Conservation (phyloP, 768 basidiomycete genomes). For the Lactifluus hygrophoroides region DNA sequence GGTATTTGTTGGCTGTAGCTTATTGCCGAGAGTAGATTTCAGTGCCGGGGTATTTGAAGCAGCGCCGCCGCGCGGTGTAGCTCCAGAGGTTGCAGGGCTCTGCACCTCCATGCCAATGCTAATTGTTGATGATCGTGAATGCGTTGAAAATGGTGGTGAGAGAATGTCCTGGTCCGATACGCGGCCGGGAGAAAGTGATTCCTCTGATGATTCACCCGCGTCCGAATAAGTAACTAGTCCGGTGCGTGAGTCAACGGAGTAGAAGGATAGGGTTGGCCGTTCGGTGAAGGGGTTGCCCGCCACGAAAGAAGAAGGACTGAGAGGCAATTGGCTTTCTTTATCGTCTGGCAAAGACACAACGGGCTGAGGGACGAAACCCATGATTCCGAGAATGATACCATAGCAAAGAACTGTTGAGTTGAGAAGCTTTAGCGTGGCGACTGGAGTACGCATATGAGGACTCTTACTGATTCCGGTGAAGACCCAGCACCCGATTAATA, state of each 20-base stretch:
- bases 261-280: background rate
- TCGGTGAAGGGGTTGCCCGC: background rate
- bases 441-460: background rate
- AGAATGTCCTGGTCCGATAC: background rate
- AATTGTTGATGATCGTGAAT: background rate
- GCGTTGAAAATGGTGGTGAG: background rate
- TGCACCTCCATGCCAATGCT: background rate
- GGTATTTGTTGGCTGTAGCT: background rate
- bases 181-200: background rate
- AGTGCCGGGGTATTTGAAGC: no score
- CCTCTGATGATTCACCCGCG: background rate
- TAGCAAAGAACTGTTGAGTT: constrained; percentile 4
- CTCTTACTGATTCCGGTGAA: constrained; percentile 10
- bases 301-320: background rate
- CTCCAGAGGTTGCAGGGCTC: background rate
- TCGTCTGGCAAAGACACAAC: background rate
- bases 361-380: constrained; percentile 10
- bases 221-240: background rate
- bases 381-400: constrained; percentile 3
- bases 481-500: constrained; percentile 12
- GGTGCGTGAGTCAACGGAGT: constrained; percentile 7
- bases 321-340: background rate
- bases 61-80: no score
- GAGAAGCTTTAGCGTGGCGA: background rate
- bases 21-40: no score